Conservation (phyloP, 768 basidiomycete species). For the Naganishia randhawae region DNA sequence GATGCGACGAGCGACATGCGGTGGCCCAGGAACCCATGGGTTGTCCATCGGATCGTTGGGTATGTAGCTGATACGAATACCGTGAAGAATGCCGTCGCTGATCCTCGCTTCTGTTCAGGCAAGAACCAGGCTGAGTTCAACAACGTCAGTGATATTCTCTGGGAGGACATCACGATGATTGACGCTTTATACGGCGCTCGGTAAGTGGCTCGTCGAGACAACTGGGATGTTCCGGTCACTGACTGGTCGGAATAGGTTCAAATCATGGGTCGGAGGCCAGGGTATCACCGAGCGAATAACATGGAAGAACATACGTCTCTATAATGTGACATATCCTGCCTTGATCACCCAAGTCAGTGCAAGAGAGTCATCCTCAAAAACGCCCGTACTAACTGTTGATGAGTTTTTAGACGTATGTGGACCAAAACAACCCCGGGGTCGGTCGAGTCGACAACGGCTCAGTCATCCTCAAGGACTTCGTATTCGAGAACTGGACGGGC, state of each 20-base stretch:
- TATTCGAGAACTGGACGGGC: slow-evolving; percentile 34
- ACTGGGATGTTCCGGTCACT: too few relatives aligned
- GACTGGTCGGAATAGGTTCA: slow-evolving; percentile 45
- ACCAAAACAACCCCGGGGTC: slow-evolving; percentile 26
- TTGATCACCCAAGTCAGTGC: slow-evolving; percentile 56
- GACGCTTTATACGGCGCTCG: slow-evolving; percentile 56
- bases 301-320: slow-evolving; percentile 55
- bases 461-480: slow-evolving; percentile 50
- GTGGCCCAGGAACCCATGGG: slow-evolving; percentile 56
- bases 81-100: background rate
- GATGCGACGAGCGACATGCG: slow-evolving; percentile 54
- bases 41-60: slow-evolving; percentile 57
- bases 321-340: slow-evolving; percentile 55
- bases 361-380: slow-evolving; percentile 19
- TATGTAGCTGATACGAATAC: background rate
- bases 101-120: background rate
- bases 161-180: slow-evolving; percentile 58
- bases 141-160: slow-evolving; percentile 55
- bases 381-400: slow-evolving; percentile 11
- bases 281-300: slow-evolving; percentile 55
- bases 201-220: background rate
- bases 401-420: slow-evolving; percentile 10
- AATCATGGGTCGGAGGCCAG: slow-evolving; percentile 57
- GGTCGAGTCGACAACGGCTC: slow-evolving; percentile 37
- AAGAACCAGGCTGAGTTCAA: slow-evolving; percentile 50